phyloP scores from a whole-genome alignment of 768 basidiomycete species.

The Pisolithus tinctorius region DNA sequence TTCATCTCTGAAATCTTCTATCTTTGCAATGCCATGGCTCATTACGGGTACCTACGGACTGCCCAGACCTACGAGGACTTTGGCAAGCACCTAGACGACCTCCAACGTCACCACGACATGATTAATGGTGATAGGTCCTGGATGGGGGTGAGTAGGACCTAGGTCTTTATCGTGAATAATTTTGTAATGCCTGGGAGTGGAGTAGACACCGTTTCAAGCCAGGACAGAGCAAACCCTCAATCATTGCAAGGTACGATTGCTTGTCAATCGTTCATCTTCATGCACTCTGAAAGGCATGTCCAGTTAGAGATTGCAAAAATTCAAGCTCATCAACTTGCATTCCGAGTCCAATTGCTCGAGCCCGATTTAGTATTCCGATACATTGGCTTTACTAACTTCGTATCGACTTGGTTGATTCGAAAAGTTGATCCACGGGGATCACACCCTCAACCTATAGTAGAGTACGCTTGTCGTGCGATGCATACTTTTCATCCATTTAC shows the following conservation, averaged over 20 bases:
- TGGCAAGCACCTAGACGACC: conserved; percentile 67
- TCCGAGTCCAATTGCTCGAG: conserved; percentile 80
- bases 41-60: conserved; percentile 82
- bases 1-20: conserved; percentile 97
- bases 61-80: conserved; percentile 71
- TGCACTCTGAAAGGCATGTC: neutral
- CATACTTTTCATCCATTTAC: neutral
- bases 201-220: conserved; percentile 62
- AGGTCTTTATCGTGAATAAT: neutral
- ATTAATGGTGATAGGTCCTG: conserved; percentile 73
- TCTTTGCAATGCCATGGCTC: conserved; percentile 78
- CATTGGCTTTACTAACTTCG: conserved; percentile 80
- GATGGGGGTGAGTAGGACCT: conserved; percentile 57
- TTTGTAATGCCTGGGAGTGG: neutral
- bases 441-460: conserved; percentile 63
- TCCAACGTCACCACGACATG: conserved; percentile 70
- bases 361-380: conserved; percentile 76
- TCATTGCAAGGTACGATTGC: conserved; percentile 55
- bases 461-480: conserved; percentile 41
- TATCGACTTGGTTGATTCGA: conserved; percentile 91
- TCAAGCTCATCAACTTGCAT: conserved; percentile 69
- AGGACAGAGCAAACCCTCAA: conserved; percentile 76
- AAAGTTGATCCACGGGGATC: conserved; percentile 74
- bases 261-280: neutral
- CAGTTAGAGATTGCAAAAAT: conserved; percentile 67